Evolutionary conservation across 2,329 filamentous ascomycete genomes (phyloP).

Genomic region (Diaporthe vexans): DNA sequence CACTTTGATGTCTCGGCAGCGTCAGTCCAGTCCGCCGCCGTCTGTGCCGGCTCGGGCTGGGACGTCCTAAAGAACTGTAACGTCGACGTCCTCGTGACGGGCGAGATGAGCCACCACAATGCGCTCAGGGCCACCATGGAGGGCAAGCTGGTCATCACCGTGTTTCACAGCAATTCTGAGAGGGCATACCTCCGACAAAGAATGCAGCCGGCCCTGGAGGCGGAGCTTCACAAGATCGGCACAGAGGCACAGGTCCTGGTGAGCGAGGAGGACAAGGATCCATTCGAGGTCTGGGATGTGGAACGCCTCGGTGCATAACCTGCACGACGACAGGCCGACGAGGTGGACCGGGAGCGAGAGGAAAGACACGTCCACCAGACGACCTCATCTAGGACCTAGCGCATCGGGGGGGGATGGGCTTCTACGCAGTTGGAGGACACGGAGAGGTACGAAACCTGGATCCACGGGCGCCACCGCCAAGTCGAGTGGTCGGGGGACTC

Average conservation of each 20-base stretch:
- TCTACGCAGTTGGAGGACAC: background rate
- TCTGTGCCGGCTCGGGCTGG: slow-evolving; percentile 91
- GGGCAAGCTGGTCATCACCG: slow-evolving; percentile 83
- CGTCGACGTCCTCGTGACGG: slow-evolving; percentile 89
- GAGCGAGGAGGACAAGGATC: slow-evolving; percentile 87
- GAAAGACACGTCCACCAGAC: background rate
- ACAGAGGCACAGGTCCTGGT: slow-evolving; percentile 74
- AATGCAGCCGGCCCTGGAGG: slow-evolving; percentile 76
- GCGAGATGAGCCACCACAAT: slow-evolving; percentile 94
- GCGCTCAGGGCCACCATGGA: slow-evolving; percentile 88
- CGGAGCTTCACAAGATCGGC: slow-evolving; percentile 65
- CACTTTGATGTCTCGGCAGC: slow-evolving; percentile 48
- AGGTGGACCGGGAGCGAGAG: background rate
- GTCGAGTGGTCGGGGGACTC: background rate
- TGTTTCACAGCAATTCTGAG: slow-evolving; percentile 96
- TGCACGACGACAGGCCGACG: slow-evolving; percentile 23
- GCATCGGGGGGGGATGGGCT: background rate
- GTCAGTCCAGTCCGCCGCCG: slow-evolving; percentile 78
- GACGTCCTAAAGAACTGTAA: slow-evolving; percentile 78
- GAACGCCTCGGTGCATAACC: slow-evolving; percentile 43
- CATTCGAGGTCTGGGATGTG: slow-evolving; percentile 81
- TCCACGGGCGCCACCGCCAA: background rate
- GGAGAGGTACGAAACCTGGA: background rate
- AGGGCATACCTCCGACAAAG: slow-evolving; percentile 82
- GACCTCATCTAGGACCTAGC: background rate